Evolutionary conservation across 305 asterid genomes (phyloP).

Genomic region (Solanum chacoense): DNA sequence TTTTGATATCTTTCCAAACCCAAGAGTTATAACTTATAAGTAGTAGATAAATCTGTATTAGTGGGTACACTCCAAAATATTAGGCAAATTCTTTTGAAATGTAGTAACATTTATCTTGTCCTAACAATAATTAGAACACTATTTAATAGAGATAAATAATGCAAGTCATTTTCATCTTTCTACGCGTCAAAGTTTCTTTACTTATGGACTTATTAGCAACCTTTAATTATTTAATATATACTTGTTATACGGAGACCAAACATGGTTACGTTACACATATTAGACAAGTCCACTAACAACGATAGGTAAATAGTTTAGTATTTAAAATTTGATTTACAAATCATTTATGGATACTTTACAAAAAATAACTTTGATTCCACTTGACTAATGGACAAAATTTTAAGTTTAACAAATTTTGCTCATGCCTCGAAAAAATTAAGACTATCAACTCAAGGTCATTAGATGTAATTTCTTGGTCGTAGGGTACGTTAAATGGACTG

Average conservation of each 20-base stretch:
- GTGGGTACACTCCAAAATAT: not conserved
- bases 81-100: not conserved
- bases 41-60: not conserved
- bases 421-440: not conserved
- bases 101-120: not conserved
- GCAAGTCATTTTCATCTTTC: not conserved
- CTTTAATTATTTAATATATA: not conserved
- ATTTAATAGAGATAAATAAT: not conserved
- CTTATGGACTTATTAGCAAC: not conserved
- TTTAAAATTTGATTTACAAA: slow-evolving; percentile 7
- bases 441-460: not conserved
- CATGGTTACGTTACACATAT: slow-evolving; percentile 2
- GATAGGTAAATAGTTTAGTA: not conserved
- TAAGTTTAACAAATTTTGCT: not conserved
- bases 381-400: not conserved
- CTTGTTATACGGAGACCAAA: not conserved
- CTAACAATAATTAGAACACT: not conserved
- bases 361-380: not conserved
- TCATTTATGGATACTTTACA: not conserved
- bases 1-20: not conserved
- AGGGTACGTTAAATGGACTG: not conserved
- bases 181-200: not conserved
- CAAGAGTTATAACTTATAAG: not conserved
- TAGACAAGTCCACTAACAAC: slow-evolving; percentile 6
- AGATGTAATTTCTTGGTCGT: not conserved